A percentile compares a stretch with the other conserved stretches of the same genome.
Evolutionary conservation across 768 basidiomycete species (phyloP).

Genomic region (Candolleomyces eurysporus): DNA sequence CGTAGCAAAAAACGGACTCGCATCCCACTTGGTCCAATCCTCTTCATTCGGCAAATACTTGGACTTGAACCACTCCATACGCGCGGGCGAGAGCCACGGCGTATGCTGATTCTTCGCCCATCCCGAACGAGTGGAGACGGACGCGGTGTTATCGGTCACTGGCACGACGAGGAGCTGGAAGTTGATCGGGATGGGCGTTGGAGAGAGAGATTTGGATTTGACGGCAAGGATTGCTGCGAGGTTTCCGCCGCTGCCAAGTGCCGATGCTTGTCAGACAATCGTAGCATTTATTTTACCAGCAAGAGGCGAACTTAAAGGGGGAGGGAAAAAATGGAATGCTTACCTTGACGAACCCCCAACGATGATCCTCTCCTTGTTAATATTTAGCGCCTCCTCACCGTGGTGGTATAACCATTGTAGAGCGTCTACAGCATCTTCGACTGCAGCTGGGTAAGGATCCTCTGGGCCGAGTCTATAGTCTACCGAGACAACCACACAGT

Average conservation of each 20-base stretch:
- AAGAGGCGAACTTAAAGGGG: not conserved
- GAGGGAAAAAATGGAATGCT: slow-evolving; percentile 5
- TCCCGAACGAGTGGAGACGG: slow-evolving; percentile 20
- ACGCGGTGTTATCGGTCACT: slow-evolving; percentile 70
- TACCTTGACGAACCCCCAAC: slow-evolving; percentile 77
- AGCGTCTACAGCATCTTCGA: slow-evolving; percentile 68
- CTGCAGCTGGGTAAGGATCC: slow-evolving; percentile 65
- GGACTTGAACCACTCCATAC: slow-evolving; percentile 73
- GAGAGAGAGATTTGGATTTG: slow-evolving; percentile 57
- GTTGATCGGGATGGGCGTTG: slow-evolving; percentile 48
- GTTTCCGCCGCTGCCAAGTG: slow-evolving; percentile 57
- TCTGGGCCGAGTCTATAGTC: slow-evolving; percentile 76
- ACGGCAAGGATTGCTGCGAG: slow-evolving; percentile 64
- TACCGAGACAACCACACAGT: slow-evolving; percentile 62
- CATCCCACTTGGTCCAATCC: slow-evolving; percentile 65
- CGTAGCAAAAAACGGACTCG: slow-evolving; percentile 70
- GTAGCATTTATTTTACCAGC: too few relatives aligned
- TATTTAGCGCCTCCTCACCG: slow-evolving; percentile 43
- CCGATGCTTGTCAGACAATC: not conserved
- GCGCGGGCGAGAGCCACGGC: slow-evolving; percentile 55
- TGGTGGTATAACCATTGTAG: slow-evolving; percentile 57
- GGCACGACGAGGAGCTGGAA: slow-evolving; percentile 72
- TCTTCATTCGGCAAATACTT: slow-evolving; percentile 65
- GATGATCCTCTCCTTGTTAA: slow-evolving; percentile 55
- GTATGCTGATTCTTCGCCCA: slow-evolving; percentile 60